Evolutionary conservation across 495 filamentous ascomycete species (phyloP).

Genomic region (Hypoxylon intermedium): DNA sequence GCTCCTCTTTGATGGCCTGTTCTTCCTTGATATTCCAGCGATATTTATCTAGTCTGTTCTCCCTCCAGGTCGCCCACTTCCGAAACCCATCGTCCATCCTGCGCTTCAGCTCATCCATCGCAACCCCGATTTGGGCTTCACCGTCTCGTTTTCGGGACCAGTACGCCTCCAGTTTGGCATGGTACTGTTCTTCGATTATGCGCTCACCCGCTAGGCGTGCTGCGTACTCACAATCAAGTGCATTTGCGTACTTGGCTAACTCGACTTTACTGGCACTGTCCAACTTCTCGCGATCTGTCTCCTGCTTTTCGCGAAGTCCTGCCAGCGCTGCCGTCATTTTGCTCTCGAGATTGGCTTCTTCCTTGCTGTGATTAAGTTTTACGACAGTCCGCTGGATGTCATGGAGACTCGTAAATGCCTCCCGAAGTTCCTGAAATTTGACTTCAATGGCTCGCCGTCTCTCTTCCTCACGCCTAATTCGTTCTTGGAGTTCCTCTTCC

Average conservation of each 20-base stretch:
- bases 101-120: constrained; percentile 40
- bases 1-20: constrained; percentile 37
- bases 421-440: constrained; percentile 40
- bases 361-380: constrained; percentile 20
- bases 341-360: constrained; percentile 4
- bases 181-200: constrained; percentile 46
- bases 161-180: constrained; percentile 30
- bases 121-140: constrained; percentile 27
- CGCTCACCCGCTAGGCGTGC: constrained; percentile 39
- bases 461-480: constrained; percentile 39
- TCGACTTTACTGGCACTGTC: constrained; percentile 11
- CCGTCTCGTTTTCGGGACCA: constrained; percentile 39
- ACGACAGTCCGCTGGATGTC: constrained; percentile 33
- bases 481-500: constrained; percentile 29
- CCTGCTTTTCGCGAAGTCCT: constrained; percentile 31
- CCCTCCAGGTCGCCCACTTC: constrained; percentile 41
- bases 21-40: constrained; percentile 38
- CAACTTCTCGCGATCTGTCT: constrained; percentile 34
- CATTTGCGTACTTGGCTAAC: constrained; percentile 29
- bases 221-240: constrained; percentile 36
- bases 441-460: constrained; percentile 35
- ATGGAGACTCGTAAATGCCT: constrained; percentile 33
- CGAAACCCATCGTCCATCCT: constrained; percentile 37
- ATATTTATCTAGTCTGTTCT: constrained; percentile 35
- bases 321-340: constrained; percentile 7